Conservation (phyloP, 2,329 filamentous ascomycete species). For the Fusarium kyushuense region DNA sequence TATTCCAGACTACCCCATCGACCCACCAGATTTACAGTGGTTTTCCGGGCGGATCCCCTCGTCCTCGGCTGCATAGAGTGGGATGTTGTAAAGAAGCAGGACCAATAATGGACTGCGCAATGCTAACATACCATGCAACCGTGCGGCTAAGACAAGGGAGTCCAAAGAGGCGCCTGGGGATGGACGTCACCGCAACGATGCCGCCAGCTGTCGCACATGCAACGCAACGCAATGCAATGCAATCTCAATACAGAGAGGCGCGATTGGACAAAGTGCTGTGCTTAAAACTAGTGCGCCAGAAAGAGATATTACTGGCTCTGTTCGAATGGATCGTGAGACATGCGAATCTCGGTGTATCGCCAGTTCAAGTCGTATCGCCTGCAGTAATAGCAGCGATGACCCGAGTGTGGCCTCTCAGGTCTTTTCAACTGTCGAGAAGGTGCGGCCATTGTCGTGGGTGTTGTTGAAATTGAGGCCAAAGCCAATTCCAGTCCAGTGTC, state of each 20-base stretch:
- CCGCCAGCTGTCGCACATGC: conserved; percentile 32
- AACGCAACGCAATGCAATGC: conserved; percentile 32
- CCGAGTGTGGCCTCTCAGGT: conserved; percentile 8
- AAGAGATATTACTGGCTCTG: conserved; percentile 7
- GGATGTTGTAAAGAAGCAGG: conserved; percentile 31
- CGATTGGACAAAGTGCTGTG: conserved; percentile 24
- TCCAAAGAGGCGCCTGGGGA: conserved; percentile 31
- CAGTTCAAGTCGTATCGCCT: conserved; percentile 6
- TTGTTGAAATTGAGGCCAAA: not conserved
- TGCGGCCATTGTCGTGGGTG: conserved; percentile 7
- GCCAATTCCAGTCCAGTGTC: not conserved
- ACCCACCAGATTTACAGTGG: conserved; percentile 38
- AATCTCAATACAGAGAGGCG: conserved; percentile 30
- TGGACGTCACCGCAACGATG: conserved; percentile 45
- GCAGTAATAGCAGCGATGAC: conserved; percentile 9
- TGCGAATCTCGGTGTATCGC: conserved; percentile 30
- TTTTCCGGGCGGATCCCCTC: conserved; percentile 32
- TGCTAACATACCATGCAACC: conserved; percentile 37
- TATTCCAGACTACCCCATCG: conserved; percentile 19
- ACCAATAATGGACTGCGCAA: conserved; percentile 45
- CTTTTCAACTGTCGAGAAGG: conserved; percentile 6
- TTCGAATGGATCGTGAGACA: conserved; percentile 11
- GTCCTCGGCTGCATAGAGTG: conserved; percentile 34
- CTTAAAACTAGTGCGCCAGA: conserved; percentile 15
- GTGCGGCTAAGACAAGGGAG: conserved; percentile 47